Conservation (phyloP, 495 filamentous ascomycete species). For the Podospora comata region DNA sequence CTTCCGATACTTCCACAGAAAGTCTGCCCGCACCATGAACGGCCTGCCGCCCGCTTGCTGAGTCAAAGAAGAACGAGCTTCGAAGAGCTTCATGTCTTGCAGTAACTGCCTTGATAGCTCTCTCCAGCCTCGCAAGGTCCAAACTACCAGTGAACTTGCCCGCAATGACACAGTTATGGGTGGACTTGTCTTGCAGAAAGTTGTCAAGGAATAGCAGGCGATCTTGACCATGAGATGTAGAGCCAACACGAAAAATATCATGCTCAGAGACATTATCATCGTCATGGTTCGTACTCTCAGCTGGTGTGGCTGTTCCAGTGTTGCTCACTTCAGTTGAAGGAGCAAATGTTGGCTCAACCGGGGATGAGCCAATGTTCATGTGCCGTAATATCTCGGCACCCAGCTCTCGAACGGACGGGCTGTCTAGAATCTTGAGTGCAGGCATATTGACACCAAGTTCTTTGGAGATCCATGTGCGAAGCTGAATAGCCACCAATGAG, state of each 20-base stretch:
- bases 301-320: not conserved
- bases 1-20: not conserved
- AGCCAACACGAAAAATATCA: not conserved
- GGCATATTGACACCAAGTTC: conserved; percentile 26
- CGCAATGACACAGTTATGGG: not conserved
- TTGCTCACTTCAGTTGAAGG: not conserved
- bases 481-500: conserved; percentile 35
- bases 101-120: not conserved
- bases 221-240: not conserved
- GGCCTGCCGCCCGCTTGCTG: not conserved
- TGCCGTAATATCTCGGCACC: conserved; percentile 8
- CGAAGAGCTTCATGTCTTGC: not conserved
- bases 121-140: not conserved
- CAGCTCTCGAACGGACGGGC: conserved; percentile 12
- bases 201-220: not conserved
- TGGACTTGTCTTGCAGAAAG: not conserved
- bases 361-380: not conserved
- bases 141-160: not conserved
- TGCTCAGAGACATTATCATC: not conserved
- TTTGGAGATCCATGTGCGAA: conserved; percentile 36
- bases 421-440: conserved; percentile 20
- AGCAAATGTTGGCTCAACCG: not conserved
- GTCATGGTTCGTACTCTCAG: not conserved
- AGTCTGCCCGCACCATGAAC: not conserved
- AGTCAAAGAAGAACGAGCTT: not conserved